Conservation (phyloP, 2,329 filamentous ascomycete species). For the Neonectria ditissima region DNA sequence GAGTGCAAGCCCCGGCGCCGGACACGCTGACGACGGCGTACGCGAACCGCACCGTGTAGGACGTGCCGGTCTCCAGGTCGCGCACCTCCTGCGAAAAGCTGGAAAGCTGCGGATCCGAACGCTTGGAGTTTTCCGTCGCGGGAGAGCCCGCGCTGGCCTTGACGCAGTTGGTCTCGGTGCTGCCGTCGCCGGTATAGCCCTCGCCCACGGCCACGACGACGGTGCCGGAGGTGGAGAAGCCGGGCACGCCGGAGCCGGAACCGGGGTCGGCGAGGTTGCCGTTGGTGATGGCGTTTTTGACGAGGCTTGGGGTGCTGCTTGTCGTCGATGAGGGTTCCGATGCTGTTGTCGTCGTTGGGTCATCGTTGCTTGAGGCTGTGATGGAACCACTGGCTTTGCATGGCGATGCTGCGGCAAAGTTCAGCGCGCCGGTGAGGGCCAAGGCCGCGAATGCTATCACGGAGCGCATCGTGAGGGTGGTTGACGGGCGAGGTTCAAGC, state of each 20-base stretch:
- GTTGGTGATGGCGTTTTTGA: neutral
- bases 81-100: slow-evolving; percentile 25
- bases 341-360: neutral
- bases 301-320: neutral
- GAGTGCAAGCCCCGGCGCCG: slow-evolving; percentile 18
- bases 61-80: slow-evolving; percentile 12
- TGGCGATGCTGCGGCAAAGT: neutral
- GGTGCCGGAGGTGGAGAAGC: too few relatives aligned
- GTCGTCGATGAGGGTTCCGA: neutral
- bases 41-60: slow-evolving; percentile 37
- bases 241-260: too few relatives aligned
- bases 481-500: neutral
- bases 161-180: slow-evolving; percentile 18
- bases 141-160: slow-evolving; percentile 18
- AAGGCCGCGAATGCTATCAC: neutral
- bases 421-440: neutral
- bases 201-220: neutral
- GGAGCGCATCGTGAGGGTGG: neutral
- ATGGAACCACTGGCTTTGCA: neutral
- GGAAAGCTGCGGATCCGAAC: slow-evolving; percentile 6
- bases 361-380: neutral
- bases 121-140: neutral
- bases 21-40: slow-evolving; percentile 27
- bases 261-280: too few relatives aligned
- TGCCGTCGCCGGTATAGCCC: slow-evolving; percentile 25